These are phyloP conservation scores for Cicer judaicum DNA, from an alignment of 306 rosid genomes.

Conservation along the genomic window DNA sequence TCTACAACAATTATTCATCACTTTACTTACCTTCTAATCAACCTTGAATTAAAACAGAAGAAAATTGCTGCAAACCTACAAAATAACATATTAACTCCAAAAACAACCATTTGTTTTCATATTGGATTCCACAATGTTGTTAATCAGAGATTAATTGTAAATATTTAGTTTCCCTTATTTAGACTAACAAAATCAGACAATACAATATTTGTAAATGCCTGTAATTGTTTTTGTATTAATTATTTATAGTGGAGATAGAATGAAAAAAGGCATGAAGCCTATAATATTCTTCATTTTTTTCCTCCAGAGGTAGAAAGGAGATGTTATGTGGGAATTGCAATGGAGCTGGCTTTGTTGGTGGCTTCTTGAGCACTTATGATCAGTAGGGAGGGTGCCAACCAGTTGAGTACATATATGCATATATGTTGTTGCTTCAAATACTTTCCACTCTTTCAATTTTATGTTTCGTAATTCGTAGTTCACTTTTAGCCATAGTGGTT, in stretches of 20 bases:
- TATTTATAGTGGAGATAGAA: too few species aligned
- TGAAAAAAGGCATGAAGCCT: not conserved
- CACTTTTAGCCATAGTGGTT: slow-evolving; percentile 20
- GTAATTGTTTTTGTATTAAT: too few species aligned
- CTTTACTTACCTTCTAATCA: too few species aligned
- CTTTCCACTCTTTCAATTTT: slow-evolving; percentile 15
- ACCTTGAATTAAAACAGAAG: too few species aligned
- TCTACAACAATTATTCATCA: too few species aligned
- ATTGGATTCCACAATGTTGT: not conserved
- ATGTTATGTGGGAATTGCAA: slow-evolving; percentile 66
- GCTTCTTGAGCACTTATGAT: slow-evolving; percentile 64
- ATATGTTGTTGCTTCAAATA: slow-evolving; percentile 7
- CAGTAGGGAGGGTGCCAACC: slow-evolving; percentile 40
- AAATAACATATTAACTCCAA: not conserved
- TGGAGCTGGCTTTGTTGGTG: slow-evolving; percentile 64
- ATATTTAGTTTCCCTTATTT: too few species aligned
- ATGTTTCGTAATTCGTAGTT: slow-evolving; percentile 15
- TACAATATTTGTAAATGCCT: too few species aligned
- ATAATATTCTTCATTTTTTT: not conserved
- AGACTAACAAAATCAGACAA: too few species aligned
- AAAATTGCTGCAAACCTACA: not conserved
- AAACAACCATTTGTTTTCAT: slow-evolving; percentile 1
- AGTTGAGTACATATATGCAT: slow-evolving; percentile 6
- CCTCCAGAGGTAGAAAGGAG: slow-evolving; percentile 57
- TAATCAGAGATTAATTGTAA: too few species aligned